Base-by-base conservation (phyloP, 345 rosid species). In the Jatropha curcas region DNA sequence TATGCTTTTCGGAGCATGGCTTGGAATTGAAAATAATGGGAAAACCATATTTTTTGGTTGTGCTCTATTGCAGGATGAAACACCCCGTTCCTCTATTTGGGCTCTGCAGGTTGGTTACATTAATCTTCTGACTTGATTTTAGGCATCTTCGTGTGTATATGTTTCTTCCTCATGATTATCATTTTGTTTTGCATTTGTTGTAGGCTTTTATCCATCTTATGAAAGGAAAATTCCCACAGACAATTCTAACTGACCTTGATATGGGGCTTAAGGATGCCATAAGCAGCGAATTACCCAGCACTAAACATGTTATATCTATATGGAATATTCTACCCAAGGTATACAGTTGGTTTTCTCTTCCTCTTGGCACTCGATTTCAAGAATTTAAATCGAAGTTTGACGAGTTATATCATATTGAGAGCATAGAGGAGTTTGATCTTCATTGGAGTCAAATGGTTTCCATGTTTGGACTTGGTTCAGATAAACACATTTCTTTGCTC, bases 131-230 rank as follows among this genome's bases (percentile, higher is more conserved):
- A 25, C 9, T 31, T 66, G 58, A 30, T 66, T 66, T 24, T 24
- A 27, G 25, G 28, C 22, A 50, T 81, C 75, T 45, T 72, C 60
- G 35, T 77, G 30, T 79, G 43, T 74, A 74, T 59, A 74, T 27
- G 30, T n/a, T 20, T 6, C 65, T 50, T 76, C 78, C 73, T 85
- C 79, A 7, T 66, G 27, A 28, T 50, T n/a, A 48, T 66, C 53
- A 43, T 50, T 46, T 48, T 30, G 19, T 46, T 50, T 48, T 50
- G 57, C 71, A 81, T 86, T 84, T 80, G 85, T 77, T 48, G 84
- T 96, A 94, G 97, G 84, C 89, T 69, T 94, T 94, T 85, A 73
- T 88, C 72, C 92, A 84, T 70, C 84, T 94, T 73, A 87, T 92
- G 97, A 82, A 89, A 80, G 91, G 92, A 68, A 81, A 87, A 72